Evolutionary conservation across 306 rosid genomes (phyloP), one percentile per base, ranked within the genome.

Genomic region (Mimosa pudica): DNA sequence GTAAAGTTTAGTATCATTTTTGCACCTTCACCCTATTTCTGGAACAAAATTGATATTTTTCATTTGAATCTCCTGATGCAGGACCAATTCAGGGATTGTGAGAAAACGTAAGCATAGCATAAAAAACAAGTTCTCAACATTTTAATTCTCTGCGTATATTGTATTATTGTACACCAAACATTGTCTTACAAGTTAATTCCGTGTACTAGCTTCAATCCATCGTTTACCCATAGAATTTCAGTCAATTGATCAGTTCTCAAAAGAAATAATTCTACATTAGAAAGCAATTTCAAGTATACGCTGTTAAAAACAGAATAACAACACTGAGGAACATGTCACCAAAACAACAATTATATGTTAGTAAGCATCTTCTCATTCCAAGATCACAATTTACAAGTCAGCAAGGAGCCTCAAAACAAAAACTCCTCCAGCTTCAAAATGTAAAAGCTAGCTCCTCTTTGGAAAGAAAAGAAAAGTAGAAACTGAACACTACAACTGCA

Each of bases 401-500:
- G 55, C 83, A 47, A 70, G 63, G 10, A 8, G 49, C 14, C 71
- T 18, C 13, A 5, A 30, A 10, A 80, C 33, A 24, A 46, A n/a
- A 46, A 70, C 14, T 13, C 74, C 36, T 73, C 77, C 76, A 17
- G 33, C 68, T 64, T 78, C 73, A 69, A 14, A 13, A 14, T 78
- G 74, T 47, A 68, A 58, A 58, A 71, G 16, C n/a, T 42, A 55
- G 49, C 65, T 63, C 72, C 45, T 67, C 72, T 1, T 51, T 52
- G 33, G 38, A 33, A 30, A 8, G 62, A 57, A 55, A 12, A 55
- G 8, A 67, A 44, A 49, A 13, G 61, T n/a, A 14, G 18, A 55
- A 70, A 81, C 20, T 67, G 67, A 60, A 71, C 30, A 38, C 36
- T 49, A 30, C 42, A 66, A 80, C 86, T 79, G 70, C 51, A 67